These are phyloP conservation scores for Rhodosporidiobolus sp. DNA, from an alignment of 768 basidiomycete genomes.

Conservation along the genomic window DNA sequence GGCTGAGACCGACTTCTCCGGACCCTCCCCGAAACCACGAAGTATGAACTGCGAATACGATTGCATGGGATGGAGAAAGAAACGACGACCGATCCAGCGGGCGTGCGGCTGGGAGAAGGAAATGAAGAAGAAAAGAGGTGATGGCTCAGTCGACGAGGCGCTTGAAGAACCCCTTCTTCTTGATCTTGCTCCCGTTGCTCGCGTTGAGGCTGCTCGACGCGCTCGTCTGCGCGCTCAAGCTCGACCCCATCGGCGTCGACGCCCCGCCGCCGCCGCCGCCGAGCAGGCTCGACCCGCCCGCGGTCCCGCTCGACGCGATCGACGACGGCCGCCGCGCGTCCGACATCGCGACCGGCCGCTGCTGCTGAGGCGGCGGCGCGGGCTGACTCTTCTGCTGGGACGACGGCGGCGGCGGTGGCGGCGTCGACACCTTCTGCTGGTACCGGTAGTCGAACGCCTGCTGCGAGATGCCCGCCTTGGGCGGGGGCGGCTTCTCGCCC, in stretches of 20 bases:
- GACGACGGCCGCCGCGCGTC: neutral
- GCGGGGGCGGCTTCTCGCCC: constrained; percentile 8
- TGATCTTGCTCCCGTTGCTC: constrained; percentile 30
- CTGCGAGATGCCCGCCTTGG: constrained; percentile 23
- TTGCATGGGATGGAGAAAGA: no score
- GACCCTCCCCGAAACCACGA: no score
- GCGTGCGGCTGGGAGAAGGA: neutral
- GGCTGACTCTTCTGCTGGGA: neutral
- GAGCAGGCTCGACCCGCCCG: neutral
- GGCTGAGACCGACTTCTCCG: no score
- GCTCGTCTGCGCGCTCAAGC: neutral
- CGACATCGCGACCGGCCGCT: neutral
- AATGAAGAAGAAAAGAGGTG: neutral
- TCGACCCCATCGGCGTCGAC: neutral
- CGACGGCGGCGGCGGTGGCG: constrained; percentile 2
- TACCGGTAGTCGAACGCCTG: constrained; percentile 27
- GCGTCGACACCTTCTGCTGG: constrained; percentile 20
- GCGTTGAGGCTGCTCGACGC: neutral
- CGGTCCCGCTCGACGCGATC: neutral
- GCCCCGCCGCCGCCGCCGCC: neutral
- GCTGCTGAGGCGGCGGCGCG: neutral
- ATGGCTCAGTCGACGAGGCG: neutral
- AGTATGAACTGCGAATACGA: no score
- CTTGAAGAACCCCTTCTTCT: constrained; percentile 37
- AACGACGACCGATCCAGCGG: no score